phyloP scores from a whole-genome alignment of 1,139 yeast species.

The Zhuliangozyma parablackwelliae region DNA sequence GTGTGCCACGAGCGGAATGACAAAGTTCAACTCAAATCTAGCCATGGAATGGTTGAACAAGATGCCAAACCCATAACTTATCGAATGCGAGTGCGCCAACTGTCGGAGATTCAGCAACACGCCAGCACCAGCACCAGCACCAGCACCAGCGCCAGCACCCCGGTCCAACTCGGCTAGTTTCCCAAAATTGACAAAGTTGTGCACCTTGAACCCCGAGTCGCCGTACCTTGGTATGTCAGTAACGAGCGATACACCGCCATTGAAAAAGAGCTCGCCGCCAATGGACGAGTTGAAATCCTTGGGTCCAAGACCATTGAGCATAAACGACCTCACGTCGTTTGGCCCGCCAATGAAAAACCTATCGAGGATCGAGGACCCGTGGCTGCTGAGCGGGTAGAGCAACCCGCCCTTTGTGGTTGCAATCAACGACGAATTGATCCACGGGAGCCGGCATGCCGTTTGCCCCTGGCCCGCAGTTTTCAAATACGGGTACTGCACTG shows the following conservation, averaged over 20 bases:
- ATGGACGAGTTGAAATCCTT: conserved; percentile 54
- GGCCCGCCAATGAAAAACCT: conserved; percentile 66
- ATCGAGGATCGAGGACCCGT: conserved; percentile 51
- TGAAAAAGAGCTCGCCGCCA: conserved; percentile 78
- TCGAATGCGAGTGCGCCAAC: conserved; percentile 35
- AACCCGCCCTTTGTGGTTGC: conserved; percentile 50
- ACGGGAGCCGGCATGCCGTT: conserved; percentile 24
- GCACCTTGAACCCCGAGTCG: conserved; percentile 65
- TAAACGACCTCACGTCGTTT: conserved; percentile 74
- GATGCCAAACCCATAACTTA: conserved; percentile 71
- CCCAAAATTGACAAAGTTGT: conserved; percentile 72
- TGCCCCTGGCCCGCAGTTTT: conserved; percentile 49
- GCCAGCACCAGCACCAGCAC: too few species aligned
- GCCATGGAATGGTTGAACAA: conserved; percentile 86
- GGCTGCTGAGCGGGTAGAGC: conserved; percentile 29
- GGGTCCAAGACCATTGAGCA: conserved; percentile 82
- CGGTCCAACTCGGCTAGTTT: conserved; percentile 42
- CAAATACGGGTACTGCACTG: conserved; percentile 28
- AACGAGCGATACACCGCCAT: conserved; percentile 68
- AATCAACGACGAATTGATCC: conserved; percentile 32
- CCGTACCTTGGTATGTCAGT: conserved; percentile 57
- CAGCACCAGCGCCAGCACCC: too few species aligned
- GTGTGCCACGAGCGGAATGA: conserved; percentile 67
- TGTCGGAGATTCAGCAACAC: conserved; percentile 14
- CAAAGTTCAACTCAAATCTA: conserved; percentile 83